Evolutionary conservation across 208 protist genomes (phyloP), one percentile per base, ranked within the genome.

Genomic region (Polymyxa betae): DNA sequence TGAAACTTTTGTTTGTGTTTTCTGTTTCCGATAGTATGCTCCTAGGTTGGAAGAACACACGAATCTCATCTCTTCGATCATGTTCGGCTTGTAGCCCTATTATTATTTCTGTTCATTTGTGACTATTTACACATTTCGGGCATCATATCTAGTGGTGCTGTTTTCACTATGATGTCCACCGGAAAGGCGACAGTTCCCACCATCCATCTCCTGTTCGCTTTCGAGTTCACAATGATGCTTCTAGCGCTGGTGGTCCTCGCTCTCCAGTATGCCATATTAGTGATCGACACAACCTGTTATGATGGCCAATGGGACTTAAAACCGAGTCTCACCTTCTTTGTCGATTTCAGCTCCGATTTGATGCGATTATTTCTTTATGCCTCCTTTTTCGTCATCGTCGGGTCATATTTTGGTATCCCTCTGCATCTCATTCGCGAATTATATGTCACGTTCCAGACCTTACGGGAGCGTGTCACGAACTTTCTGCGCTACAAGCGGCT

Each of bases 401-500:
- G 77, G 24, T 88, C 77, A 24, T 88, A 88, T 32, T 88, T 72
- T 32, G 77, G 77, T 16, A 16, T 88, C 29, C 77, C 77, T 16
- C 35, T 88, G 16, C 77, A 88, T 32, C 43, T 88, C 24, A 88
- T 88, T 88, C 77, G 77, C 38, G 77, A 88, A 32, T 24, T 88
- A 24, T 88, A 88, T 38, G 77, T 29, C 20, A 88, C 77, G 38
- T 88, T 88, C 29, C 43, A 88, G 24, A 54, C 38, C 20, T 54
- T 88, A 24, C 77, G 77, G 20, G 77, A 88, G 24, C 77, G 77
- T 60, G 43, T 88, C 35, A 24, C 45, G 20, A 88, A 88, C 35
- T 88, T 60, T 88, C 35, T 88, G 35, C 77, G 43, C 20, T 88
- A 88, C 77, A 88, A 54, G 45, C 77, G 77, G 16, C 77, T 88